Evolutionary conservation across 2,329 filamentous ascomycete genomes (phyloP), one percentile per base, ranked within the genome.

Genomic region (Penicillium vulpinum): DNA sequence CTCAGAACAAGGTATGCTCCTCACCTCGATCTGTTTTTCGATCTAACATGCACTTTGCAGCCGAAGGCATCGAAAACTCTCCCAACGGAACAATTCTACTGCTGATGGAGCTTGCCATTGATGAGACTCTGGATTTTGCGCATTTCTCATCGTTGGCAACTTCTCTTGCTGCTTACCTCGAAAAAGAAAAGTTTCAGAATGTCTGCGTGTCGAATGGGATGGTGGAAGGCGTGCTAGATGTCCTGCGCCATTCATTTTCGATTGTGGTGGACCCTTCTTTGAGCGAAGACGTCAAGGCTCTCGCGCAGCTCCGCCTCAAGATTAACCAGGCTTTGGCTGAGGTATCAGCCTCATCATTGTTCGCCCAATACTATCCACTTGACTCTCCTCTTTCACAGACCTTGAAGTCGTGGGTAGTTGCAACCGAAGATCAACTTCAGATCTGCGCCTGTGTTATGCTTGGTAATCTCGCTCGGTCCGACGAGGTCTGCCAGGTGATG

Each of bases 361-460:
- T 79, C 45, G 60, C 70, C 21, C 63, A 71, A 26, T 43, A 63
- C 6, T 79, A 79, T 36, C 74, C 77, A 4, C 67, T 78, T 39
- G 67, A 67, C 7, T 76, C 73, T 15, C 31, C 67, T 10, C 61
- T 78, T n/a, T 65, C 73, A 4, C 60, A 71, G 18, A 73, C 63
- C 0, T 57, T 81, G 29, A 69, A 72, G 44, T 66, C 69, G 8
- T 80, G 78, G 77, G 68, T 80, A 16, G 58, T 61, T 13, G 65
- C 68, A 22, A 54, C 63, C 2, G 70, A 79, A 45, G 73, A 76
- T n/a, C 76, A 79, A 45, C 70, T 81, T 28, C 72, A 78, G 39
- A 73, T 78, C 45, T 78, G 77, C 51, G 73, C 77, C 18, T 80
- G 78, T 57, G 67, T 81, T 40, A 76, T 81, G 59, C 70, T 81